Evolutionary conservation across 2,329 filamentous ascomycete species (phyloP), one percentile per base, ranked within the genome.

Genomic region (Aplosporella prunicola): DNA sequence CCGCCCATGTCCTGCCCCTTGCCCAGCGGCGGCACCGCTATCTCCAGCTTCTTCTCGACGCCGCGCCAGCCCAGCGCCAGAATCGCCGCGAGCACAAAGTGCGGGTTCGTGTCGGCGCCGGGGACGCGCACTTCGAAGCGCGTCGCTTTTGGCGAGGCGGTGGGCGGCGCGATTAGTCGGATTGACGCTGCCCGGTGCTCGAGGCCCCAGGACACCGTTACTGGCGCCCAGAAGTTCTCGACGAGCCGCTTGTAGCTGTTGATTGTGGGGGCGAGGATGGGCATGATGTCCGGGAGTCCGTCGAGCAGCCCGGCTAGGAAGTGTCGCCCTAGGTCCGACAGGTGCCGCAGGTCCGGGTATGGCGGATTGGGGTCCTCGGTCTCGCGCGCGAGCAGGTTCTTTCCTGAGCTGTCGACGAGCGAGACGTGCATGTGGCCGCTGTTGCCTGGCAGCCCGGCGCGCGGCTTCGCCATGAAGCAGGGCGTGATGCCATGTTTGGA

Each of bases 231-330:
- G 64, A 95, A 96, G 64, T 96, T 96, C 67, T 98, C 91, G 2
- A 98, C 91, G 1, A 98, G 73, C 3, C 91, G 80, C 66, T 98
- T 98, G 71, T 98, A 98, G 44, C 85, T 93, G 71, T 98, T 98
- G 54, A 98, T 76, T 1, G 86, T 98, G 0, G 91, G 91, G 1
- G 89, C 91, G 9, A 98, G 70, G 41, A 96, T 69, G 1, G 91
- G 91, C 91, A 98, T 98, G 48, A 96, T 77, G 53, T 95, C 86
- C 2, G 91, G 86, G 4, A 98, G 72, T 10, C 89, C 91, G 16
- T 85, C 80, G 0, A 98, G 71, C 2, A 98, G 62, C 6, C 91
- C 91, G 1, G 91, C 91, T 1, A 98, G 75, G 64, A 98, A 98
- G 49, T 96, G 82, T 9, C 89, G 77, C 2, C 91, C 91, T 11